Conservation (phyloP, 345 rosid species). For the Rubroshorea leprosula region DNA sequence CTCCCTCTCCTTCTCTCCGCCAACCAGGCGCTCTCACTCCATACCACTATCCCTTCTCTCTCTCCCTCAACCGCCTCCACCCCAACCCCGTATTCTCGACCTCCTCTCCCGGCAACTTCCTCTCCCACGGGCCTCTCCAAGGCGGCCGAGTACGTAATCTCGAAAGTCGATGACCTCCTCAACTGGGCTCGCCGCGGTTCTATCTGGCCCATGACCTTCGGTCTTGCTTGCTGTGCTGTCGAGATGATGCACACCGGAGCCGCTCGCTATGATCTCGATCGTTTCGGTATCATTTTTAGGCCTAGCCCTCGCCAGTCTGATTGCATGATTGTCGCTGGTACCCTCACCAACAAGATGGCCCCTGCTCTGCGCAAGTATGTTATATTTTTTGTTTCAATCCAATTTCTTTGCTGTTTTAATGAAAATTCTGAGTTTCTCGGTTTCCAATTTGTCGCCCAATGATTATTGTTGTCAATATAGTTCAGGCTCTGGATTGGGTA, state of each 20-base stretch:
- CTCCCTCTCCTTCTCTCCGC: slow-evolving; percentile 50
- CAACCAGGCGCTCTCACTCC: slow-evolving; percentile 43
- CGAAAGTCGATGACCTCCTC: slow-evolving; percentile 89
- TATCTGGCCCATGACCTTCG: slow-evolving; percentile 99
- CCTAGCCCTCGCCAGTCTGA: slow-evolving; percentile 99
- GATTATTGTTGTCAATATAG: not conserved
- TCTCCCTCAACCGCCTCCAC: slow-evolving; percentile 32
- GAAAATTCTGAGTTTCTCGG: not conserved
- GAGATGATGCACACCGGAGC: slow-evolving; percentile 99
- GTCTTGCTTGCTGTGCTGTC: slow-evolving; percentile 97
- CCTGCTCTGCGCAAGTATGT: slow-evolving; percentile 96
- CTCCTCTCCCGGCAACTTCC: slow-evolving; percentile 51
- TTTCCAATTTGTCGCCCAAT: not conserved
- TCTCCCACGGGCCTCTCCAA: slow-evolving; percentile 65
- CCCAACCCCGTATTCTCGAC: slow-evolving; percentile 53
- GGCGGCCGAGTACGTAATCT: slow-evolving; percentile 85
- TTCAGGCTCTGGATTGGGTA: not conserved
- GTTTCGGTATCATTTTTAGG: slow-evolving; percentile 89
- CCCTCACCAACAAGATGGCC: slow-evolving; percentile 99
- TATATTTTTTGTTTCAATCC: not conserved
- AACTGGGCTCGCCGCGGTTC: slow-evolving; percentile 96
- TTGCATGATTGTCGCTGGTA: slow-evolving; percentile 98
- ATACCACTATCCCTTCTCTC: slow-evolving; percentile 48
- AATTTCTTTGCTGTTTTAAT: not conserved
- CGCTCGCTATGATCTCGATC: slow-evolving; percentile 92